Evolutionary conservation across 441 rosid species (phyloP).

Genomic region (Daphne laureola): DNA sequence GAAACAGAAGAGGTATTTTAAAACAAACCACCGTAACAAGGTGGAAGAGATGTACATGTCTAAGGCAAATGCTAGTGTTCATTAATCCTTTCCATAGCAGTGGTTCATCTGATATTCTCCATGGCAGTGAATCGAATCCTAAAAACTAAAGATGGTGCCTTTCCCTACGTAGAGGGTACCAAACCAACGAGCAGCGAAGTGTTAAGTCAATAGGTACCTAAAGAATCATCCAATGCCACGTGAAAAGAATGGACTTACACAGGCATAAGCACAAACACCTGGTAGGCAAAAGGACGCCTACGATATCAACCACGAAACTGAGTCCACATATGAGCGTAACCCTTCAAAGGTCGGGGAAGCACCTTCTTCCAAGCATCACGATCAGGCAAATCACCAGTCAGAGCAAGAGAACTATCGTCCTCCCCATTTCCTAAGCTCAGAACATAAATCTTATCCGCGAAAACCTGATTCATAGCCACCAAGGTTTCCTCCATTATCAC

Average conservation of each 20-base stretch:
- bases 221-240: too few relatives aligned
- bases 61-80: too few relatives aligned
- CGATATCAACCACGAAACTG: constrained; percentile 22
- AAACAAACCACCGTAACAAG: too few relatives aligned
- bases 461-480: constrained; percentile 54
- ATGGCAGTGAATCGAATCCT: too few relatives aligned
- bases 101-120: too few relatives aligned
- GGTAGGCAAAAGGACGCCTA: constrained; percentile 4
- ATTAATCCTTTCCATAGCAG: too few relatives aligned
- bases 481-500: constrained; percentile 62
- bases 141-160: too few relatives aligned
- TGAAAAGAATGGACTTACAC: neutral
- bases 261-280: constrained; percentile 23
- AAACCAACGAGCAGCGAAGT: too few relatives aligned
- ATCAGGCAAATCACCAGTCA: constrained; percentile 61
- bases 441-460: constrained; percentile 43
- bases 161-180: too few relatives aligned
- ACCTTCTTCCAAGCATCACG: constrained; percentile 47
- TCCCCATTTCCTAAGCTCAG: constrained; percentile 40
- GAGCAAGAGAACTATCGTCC: constrained; percentile 68
- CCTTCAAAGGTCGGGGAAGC: constrained; percentile 39
- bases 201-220: too few relatives aligned
- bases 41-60: too few relatives aligned
- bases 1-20: too few relatives aligned
- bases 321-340: constrained; percentile 64